Base-by-base conservation (phyloP, 352 stramenopile genomes). In the Pythium insidiosum region DNA sequence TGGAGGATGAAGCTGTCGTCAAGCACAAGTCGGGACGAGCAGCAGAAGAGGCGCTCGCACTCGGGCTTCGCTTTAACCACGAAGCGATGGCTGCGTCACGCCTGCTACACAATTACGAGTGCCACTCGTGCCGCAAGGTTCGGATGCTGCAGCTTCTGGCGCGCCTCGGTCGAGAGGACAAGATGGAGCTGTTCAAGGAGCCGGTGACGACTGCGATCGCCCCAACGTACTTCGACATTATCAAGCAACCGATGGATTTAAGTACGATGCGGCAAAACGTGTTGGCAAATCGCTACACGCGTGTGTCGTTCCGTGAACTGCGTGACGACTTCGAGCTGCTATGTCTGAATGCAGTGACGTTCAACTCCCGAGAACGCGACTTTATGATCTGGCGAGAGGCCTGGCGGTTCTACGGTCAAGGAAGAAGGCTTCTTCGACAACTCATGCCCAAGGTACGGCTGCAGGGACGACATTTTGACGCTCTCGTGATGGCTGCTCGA, bases 311-410 rank as follows among this genome's bases (percentile, higher is more conserved):
- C 37, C 68, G 72, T 11, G 66, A 68, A 37, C 83, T 97, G 48
- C 75, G 85, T 10, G 75, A 95, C 43, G 85, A 97, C 48, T 97
- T 97, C 49, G 95, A 98, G 61, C 64, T 98, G 6, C 93, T 98
- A 63, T 96, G 91, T 19, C 56, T 96, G 16, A 98, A 98, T 53
- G 94, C 94, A 0, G 72, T 98, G 6, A 96, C 88, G 22, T 98
- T 98, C 61, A 98, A 98, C 61, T 82, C 73, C 1, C 80, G 88
- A 25, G 82, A 92, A 37, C 76, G 76, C 6, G 75, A 94, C 16
- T 94, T 90, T 30, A 36, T 90, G 21, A 87, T 96, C 53, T 98
- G 89, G 89, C 84, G 85, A 19, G 88, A 97, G 57, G 87, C 91
- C 4, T 96, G 89, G 73, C 63, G 88, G 22, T 98, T 95, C 53